Evolutionary conservation across 192 early-diverging fungal species (phyloP), one percentile per base, ranked within the genome.

Genomic region (Dimargaris xerosporica): DNA sequence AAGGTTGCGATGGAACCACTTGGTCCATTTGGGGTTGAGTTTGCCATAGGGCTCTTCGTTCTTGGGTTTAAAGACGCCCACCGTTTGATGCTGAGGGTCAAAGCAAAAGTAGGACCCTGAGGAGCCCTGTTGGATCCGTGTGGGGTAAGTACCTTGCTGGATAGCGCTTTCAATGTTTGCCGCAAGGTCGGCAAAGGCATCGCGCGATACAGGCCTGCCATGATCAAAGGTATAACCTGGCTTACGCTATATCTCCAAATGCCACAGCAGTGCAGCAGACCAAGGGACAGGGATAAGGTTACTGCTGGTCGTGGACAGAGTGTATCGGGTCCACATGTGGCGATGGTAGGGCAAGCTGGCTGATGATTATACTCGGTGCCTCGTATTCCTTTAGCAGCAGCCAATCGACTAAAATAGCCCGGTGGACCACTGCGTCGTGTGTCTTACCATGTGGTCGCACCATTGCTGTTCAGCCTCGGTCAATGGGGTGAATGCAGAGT

Each of bases 41-140:
- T 74, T 70, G 10, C 84, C 80, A 58, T 84, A 86, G 7, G 80
- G 82, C 51, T 84, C 82, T 69, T 78, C 89, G 67, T 82, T 87
- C 74, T 82, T 88, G 62, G 79, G 93, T 65, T 95, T 95, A 69
- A 93, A 95, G 0, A 94, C 90, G 6, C 88, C 91, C 5, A 95
- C 84, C 62, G 87, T 87, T 54, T 82, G 80, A 16, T 83, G 82
- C 0, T 80, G 69, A n/a, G 69, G 62, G 67, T 92, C 83, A 28
- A 79, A 72, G 70, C 88, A 91, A 70, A 95, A 95, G 62, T 95
- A 94, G 1, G 85, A 88, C n/a, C 93, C 91, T 13, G 87, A 90
- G 3, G 89, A 91, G 10, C 93, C 93, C 54, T 82, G 82, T 4
- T 69, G 70, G 43, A 85, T 87, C 30, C 80, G 73, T 11, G 16